Evolutionary conservation across 179 eudicot species (phyloP).

Genomic region (Nepenthes alata): DNA sequence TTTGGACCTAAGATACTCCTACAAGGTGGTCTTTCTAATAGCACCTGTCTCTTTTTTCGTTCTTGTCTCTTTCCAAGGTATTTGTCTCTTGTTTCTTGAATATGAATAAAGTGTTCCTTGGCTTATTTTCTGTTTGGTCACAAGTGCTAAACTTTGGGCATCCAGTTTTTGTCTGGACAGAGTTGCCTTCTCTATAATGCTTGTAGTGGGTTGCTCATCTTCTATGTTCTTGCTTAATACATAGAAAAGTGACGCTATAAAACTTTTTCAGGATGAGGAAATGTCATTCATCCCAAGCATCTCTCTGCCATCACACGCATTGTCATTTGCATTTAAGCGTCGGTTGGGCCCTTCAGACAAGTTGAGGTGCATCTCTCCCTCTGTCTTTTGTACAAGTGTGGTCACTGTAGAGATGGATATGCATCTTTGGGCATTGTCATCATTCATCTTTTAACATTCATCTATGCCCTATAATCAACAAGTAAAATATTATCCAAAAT

Average conservation of each 20-base stretch:
- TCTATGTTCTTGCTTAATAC: constrained; percentile 1
- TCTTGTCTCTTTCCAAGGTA: no score
- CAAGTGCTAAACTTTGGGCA: background rate
- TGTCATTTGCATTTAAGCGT: constrained; percentile 74
- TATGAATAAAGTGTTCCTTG: background rate
- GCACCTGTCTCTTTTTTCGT: constrained; percentile 1
- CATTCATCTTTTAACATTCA: background rate
- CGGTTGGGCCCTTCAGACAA: constrained; percentile 81
- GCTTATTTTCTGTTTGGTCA: no score
- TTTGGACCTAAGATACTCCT: constrained; percentile 62
- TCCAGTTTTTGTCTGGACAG: no score
- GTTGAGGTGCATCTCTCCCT: constrained; percentile 54
- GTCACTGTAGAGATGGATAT: background rate
- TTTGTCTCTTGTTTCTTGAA: no score
- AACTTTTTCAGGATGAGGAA: constrained; percentile 62
- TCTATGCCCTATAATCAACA: background rate
- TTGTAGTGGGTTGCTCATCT: constrained; percentile 1
- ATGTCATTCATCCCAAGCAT: constrained; percentile 74
- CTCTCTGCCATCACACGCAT: constrained; percentile 72
- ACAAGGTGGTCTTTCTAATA: constrained; percentile 46
- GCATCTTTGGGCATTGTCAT: background rate
- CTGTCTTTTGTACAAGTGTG: constrained; percentile 1
- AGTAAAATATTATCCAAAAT: no score
- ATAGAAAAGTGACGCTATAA: background rate
- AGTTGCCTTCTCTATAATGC: constrained; percentile 6